A percentile compares a stretch with the other conserved stretches of the same genome.
Conservation (phyloP, 2,329 filamentous ascomycete genomes). For the Epicoccum sorghinum region DNA sequence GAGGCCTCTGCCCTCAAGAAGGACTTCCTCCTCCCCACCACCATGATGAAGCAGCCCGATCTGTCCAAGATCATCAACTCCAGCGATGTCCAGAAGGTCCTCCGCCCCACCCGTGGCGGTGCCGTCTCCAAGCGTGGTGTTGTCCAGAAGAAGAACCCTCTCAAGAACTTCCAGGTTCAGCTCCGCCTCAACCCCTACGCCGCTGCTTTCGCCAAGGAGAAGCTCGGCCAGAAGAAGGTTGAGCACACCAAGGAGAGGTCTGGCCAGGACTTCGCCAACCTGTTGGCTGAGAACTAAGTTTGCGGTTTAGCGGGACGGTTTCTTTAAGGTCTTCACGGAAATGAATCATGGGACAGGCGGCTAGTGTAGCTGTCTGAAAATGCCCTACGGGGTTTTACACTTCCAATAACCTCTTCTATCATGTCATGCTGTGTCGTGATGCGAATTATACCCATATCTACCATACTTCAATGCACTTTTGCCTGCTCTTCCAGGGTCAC, state of each 20-base stretch:
- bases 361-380: conserved; percentile 40
- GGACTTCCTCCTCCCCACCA: conserved; percentile 96
- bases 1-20: conserved; percentile 92
- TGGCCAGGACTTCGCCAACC: conserved; percentile 58
- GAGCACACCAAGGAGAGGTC: conserved; percentile 64
- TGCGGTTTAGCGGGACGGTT: conserved; percentile 32
- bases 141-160: conserved; percentile 99
- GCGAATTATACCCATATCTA: conserved; percentile 15
- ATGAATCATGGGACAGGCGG: conserved; percentile 32
- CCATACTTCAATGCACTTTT: not conserved
- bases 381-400: conserved; percentile 15
- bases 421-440: conserved; percentile 9
- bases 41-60: conserved; percentile 92
- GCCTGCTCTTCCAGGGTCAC: not conserved
- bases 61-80: conserved; percentile 99
- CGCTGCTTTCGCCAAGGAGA: conserved; percentile 83
- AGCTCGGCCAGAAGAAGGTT: conserved; percentile 74
- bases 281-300: conserved; percentile 56
- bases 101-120: conserved; percentile 88
- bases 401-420: conserved; percentile 8
- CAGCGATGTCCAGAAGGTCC: conserved; percentile 95
- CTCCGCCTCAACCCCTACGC: conserved; percentile 99
- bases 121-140: conserved; percentile 85
- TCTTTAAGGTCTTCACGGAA: conserved; percentile 26
- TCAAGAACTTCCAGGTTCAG: conserved; percentile 97